Percentiles rank a stretch among this genome's conserved stretches.
Conservation (phyloP, 805 yeast genomes). For the Nakazawaea siamensis region DNA sequence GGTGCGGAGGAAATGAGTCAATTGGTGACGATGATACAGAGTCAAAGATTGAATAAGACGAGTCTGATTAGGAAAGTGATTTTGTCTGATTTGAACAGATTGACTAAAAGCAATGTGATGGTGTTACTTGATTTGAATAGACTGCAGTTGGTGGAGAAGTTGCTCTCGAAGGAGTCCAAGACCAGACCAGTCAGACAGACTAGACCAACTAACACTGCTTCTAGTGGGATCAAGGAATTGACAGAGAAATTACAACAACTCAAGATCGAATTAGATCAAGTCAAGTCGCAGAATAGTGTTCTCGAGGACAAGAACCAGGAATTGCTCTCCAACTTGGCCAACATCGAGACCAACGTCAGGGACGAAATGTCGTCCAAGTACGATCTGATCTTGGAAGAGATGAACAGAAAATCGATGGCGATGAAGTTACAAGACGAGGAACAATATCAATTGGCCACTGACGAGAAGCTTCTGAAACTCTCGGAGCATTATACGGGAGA, state of each 20-base stretch:
- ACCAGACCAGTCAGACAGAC: too few species aligned
- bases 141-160: too few species aligned
- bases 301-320: constrained; percentile 10
- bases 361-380: constrained; percentile 18
- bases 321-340: constrained; percentile 10
- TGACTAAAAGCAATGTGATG: too few species aligned
- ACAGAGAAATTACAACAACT: neutral
- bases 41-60: too few species aligned
- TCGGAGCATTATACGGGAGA: constrained; percentile 25
- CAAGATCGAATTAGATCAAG: constrained; percentile 2
- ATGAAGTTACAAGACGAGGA: constrained; percentile 7
- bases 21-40: too few species aligned
- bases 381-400: constrained; percentile 14
- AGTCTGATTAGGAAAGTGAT: too few species aligned
- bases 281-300: neutral
- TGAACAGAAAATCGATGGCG: constrained; percentile 1
- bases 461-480: constrained; percentile 21
- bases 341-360: constrained; percentile 16
- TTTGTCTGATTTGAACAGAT: too few species aligned
- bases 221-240: neutral
- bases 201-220: too few species aligned
- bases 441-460: constrained; percentile 17
- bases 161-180: too few species aligned
- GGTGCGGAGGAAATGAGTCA: too few species aligned
- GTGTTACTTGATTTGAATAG: too few species aligned